Evolutionary conservation across 495 filamentous ascomycete genomes (phyloP).

Genomic region (Aspergillus cristatus): DNA sequence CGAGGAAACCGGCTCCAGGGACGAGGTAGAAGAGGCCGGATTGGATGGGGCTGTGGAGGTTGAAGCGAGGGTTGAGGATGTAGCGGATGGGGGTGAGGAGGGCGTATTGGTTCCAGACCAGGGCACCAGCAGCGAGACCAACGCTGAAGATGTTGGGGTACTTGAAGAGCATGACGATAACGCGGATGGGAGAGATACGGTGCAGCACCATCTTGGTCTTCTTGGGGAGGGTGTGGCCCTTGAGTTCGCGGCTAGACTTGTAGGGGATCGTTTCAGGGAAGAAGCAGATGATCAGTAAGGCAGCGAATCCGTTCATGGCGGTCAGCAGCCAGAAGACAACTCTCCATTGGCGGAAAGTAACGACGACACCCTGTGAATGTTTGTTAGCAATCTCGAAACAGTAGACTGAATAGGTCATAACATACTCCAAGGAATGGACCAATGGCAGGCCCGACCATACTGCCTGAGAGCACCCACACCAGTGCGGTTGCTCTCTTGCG

Average conservation of each 20-base stretch:
- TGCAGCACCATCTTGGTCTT: constrained; percentile 46
- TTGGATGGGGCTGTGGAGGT: constrained; percentile 56
- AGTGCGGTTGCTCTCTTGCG: constrained; percentile 59
- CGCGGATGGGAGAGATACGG: constrained; percentile 54
- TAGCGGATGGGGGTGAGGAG: constrained; percentile 67
- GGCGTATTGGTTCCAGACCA: constrained; percentile 68
- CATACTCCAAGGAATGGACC: constrained; percentile 53
- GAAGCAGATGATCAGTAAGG: constrained; percentile 51
- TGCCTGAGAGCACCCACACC: constrained; percentile 61
- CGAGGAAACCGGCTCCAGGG: constrained; percentile 59
- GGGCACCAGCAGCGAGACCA: constrained; percentile 47
- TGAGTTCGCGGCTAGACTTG: constrained; percentile 45
- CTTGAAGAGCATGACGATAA: constrained; percentile 45
- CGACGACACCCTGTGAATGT: constrained; percentile 47
- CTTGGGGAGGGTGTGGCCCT: constrained; percentile 33
- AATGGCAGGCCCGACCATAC: constrained; percentile 60
- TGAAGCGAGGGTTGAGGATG: constrained; percentile 63
- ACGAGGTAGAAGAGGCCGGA: constrained; percentile 66
- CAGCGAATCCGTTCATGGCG: constrained; percentile 47
- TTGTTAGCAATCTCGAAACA: constrained; percentile 3
- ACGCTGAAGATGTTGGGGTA: constrained; percentile 60
- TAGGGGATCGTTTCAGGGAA: constrained; percentile 63
- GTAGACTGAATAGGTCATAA: neutral
- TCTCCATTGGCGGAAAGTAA: constrained; percentile 60
- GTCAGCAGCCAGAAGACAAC: constrained; percentile 67